Evolutionary conservation across 2,329 filamentous ascomycete genomes (phyloP).

Genomic region (Paecilomyces formosus): DNA sequence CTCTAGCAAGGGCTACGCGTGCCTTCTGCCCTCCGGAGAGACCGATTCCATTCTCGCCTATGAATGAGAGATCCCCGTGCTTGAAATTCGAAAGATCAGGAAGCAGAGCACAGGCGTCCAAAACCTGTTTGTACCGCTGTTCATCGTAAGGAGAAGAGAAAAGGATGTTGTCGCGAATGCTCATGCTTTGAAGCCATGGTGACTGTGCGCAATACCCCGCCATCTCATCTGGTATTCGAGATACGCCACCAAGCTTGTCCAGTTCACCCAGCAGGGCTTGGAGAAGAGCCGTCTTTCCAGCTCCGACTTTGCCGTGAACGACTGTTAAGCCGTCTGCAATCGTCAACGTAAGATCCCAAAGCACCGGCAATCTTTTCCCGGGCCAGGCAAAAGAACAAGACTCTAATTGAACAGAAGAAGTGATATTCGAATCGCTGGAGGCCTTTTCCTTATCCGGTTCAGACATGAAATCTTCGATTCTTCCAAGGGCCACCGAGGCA

Average conservation of each 20-base stretch:
- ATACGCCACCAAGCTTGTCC: conserved; percentile 44
- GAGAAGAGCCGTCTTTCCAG: conserved; percentile 56
- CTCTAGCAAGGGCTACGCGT: conserved; percentile 53
- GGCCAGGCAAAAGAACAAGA: conserved; percentile 75
- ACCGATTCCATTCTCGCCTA: conserved; percentile 56
- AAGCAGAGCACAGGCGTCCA: conserved; percentile 56
- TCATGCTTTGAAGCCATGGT: conserved; percentile 64
- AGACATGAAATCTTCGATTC: conserved; percentile 79
- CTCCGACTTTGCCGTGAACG: conserved; percentile 56
- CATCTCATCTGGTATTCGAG: conserved; percentile 47
- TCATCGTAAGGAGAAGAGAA: conserved; percentile 63
- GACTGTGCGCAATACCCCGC: conserved; percentile 59
- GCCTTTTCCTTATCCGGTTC: conserved; percentile 75
- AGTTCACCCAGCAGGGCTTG: conserved; percentile 55
- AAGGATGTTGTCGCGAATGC: conserved; percentile 60
- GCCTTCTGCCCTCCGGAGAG: conserved; percentile 56
- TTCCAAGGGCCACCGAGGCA: conserved; percentile 70
- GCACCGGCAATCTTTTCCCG: conserved; percentile 51
- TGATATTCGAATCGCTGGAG: conserved; percentile 24
- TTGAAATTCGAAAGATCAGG: conserved; percentile 57
- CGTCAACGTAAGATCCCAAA: conserved; percentile 46
- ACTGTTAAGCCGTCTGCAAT: conserved; percentile 54
- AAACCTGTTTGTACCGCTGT: conserved; percentile 58
- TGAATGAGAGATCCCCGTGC: conserved; percentile 55
- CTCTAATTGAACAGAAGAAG: conserved; percentile 38